These are phyloP conservation scores for Ogataea trehaloabstinens DNA, from an alignment of 805 yeast species.

Conservation along the genomic window DNA sequence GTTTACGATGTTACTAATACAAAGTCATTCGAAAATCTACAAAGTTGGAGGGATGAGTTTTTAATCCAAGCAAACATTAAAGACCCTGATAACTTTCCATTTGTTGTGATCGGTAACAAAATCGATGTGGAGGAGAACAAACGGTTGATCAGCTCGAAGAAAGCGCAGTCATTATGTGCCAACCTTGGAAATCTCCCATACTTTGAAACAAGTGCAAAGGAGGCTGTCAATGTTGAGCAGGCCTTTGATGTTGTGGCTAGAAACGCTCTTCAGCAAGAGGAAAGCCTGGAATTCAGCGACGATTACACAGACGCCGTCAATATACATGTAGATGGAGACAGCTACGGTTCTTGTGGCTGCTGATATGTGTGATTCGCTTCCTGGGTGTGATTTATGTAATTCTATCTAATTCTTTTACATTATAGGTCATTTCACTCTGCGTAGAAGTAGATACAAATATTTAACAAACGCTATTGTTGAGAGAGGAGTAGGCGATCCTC, in stretches of 20 bases:
- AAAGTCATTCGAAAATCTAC: conserved; percentile 85
- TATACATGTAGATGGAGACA: conserved; percentile 84
- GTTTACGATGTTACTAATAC: conserved; percentile 95
- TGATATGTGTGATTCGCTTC: conserved; percentile 26
- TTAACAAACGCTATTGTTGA: no score
- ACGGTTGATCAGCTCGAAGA: conserved; percentile 62
- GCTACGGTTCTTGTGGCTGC: conserved; percentile 69
- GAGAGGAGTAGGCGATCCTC: no score
- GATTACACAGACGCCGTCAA: conserved; percentile 96
- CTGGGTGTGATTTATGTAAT: background rate
- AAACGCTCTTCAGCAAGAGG: conserved; percentile 94
- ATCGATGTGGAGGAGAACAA: conserved; percentile 91
- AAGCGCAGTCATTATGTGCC: conserved; percentile 41
- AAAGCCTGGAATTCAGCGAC: conserved; percentile 83
- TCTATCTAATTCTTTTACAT: background rate
- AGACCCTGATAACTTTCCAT: conserved; percentile 94
- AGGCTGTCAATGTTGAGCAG: conserved; percentile 89
- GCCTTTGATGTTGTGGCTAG: conserved; percentile 96
- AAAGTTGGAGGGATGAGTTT: conserved; percentile 94
- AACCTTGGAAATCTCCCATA: conserved; percentile 74
- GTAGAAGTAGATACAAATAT: background rate
- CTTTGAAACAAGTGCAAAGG: conserved; percentile 97
- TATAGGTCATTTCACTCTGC: background rate
- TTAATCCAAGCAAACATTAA: conserved; percentile 88
- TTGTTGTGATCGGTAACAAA: conserved; percentile 92